Evolutionary conservation across 306 rosid genomes (phyloP).

Genomic region (Citrullus colocynthis): DNA sequence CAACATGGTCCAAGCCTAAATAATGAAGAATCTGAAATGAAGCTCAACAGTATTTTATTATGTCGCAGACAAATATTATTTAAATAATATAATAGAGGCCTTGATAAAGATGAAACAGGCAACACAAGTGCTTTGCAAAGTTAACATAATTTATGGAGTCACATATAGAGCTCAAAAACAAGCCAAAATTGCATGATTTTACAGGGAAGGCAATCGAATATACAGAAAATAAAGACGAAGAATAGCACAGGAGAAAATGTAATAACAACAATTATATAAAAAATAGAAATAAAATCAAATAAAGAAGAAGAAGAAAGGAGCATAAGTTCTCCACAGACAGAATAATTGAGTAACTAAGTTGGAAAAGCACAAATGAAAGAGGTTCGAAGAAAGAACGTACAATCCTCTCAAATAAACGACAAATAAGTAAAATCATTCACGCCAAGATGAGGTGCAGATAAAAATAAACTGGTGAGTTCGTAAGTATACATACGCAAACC

Average conservation of each 20-base stretch:
- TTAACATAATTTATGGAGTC: not conserved
- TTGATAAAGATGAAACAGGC: not conserved
- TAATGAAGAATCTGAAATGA: conserved; percentile 89
- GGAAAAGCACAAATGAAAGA: not conserved
- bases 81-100: not conserved
- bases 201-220: not conserved
- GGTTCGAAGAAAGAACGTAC: not conserved
- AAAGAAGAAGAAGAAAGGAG: not conserved
- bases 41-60: conserved; percentile 12
- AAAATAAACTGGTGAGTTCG: not conserved
- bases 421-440: not conserved
- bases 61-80: not conserved
- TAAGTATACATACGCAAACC: not conserved
- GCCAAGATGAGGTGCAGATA: not conserved
- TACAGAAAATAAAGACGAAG: not conserved
- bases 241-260: not conserved
- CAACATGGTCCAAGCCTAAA: conserved; percentile 95
- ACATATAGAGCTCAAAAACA: not conserved
- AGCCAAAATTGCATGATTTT: not conserved
- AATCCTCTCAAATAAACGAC: not conserved
- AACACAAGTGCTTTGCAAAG: not conserved
- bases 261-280: not conserved
- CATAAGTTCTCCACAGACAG: not conserved
- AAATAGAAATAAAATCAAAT: no score
- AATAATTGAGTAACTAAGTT: not conserved